phyloP scores from a whole-genome alignment of 306 rosid species.

The Hippophae rhamnoides region DNA sequence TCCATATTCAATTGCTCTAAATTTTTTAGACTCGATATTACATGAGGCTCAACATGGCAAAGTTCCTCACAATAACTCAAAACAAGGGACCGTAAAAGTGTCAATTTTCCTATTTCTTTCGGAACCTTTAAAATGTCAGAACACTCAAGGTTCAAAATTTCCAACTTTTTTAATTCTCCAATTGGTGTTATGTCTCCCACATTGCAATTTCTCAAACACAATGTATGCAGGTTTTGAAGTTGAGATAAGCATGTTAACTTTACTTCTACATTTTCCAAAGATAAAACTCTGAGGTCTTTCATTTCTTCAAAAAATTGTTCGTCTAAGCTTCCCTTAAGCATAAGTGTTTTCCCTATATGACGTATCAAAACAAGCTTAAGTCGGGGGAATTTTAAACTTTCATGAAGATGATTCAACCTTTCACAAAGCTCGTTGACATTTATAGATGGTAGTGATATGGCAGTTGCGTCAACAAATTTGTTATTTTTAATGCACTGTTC shows the following conservation, averaged over 20 bases:
- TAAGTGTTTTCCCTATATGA: too few relatives aligned
- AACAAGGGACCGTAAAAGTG: neutral
- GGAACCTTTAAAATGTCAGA: rapidly evolving
- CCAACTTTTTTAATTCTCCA: neutral
- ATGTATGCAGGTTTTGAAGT: neutral
- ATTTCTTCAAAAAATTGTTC: neutral
- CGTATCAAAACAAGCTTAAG: neutral
- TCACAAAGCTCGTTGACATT: neutral
- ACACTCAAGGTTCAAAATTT: neutral
- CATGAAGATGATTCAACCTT: neutral
- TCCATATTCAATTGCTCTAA: neutral
- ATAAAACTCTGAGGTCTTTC: neutral
- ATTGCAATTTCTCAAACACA: neutral
- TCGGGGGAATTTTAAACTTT: neutral
- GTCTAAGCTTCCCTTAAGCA: too few relatives aligned
- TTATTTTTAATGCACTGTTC: too few relatives aligned
- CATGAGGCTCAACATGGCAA: neutral
- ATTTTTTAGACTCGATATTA: neutral
- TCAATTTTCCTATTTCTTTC: neutral
- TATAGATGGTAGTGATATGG: neutral
- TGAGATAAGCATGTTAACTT: neutral
- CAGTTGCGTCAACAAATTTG: neutral
- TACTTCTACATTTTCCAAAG: too few relatives aligned
- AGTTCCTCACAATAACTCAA: rapidly evolving
- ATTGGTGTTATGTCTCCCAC: neutral